Conservation (phyloP, 176 grass and related monocot genomes). For the Avena eriantha region DNA sequence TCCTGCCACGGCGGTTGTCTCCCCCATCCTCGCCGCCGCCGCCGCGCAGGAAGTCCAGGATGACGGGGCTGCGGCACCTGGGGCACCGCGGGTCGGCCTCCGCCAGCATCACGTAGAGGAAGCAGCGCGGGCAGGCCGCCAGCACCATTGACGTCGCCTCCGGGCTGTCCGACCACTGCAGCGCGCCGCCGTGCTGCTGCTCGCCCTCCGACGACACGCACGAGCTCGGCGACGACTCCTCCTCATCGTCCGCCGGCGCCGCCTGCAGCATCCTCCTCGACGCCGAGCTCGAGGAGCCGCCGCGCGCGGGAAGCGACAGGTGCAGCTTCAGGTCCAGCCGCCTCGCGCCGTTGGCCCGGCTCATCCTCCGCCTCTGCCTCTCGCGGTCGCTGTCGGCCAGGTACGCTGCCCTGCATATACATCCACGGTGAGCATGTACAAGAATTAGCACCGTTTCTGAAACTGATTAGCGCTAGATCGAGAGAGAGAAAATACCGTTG, state of each 20-base stretch:
- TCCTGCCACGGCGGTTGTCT: background rate
- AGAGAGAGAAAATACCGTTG: slow-evolving; percentile 2
- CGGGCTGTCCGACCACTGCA: slow-evolving; percentile 6
- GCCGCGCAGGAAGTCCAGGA: background rate
- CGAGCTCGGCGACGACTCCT: slow-evolving; percentile 52
- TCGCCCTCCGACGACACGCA: background rate
- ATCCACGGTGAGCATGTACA: background rate
- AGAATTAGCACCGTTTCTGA: background rate
- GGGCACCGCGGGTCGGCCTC: slow-evolving; percentile 9
- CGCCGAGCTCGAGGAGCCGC: slow-evolving; percentile 7
- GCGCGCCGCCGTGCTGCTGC: background rate
- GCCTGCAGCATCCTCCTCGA: background rate
- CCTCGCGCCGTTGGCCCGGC: slow-evolving; percentile 53
- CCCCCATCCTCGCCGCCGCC: background rate
- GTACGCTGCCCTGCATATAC: background rate
- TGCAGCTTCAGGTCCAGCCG: slow-evolving; percentile 73
- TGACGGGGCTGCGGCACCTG: background rate
- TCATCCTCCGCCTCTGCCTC: slow-evolving; percentile 31
- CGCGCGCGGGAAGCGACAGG: slow-evolving; percentile 58
- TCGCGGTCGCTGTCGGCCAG: background rate
- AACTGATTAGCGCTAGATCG: background rate
- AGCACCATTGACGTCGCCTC: background rate
- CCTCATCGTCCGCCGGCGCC: slow-evolving; percentile 47
- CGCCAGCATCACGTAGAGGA: background rate
- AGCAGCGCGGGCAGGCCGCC: background rate